A percentile compares a stretch with the other conserved stretches of the same genome.
Conservation (phyloP, 352 stramenopile species). For the Peronospora belbahrii region DNA sequence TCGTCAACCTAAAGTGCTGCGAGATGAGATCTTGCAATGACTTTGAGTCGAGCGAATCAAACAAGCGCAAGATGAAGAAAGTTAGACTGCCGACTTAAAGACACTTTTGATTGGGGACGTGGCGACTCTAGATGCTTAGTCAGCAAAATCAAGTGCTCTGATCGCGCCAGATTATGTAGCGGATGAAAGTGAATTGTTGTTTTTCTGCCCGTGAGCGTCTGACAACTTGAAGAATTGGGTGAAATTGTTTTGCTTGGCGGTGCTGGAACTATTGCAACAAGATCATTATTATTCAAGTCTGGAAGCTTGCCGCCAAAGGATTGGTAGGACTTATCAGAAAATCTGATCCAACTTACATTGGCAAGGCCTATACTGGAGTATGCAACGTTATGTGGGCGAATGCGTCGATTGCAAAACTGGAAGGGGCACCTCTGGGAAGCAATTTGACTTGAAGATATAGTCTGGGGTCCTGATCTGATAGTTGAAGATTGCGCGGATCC, state of each 20-base stretch:
- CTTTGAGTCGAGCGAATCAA: not conserved
- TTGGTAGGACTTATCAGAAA: slow-evolving; percentile 1
- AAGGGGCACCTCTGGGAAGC: too few relatives aligned
- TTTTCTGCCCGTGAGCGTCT: not conserved
- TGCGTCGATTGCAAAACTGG: slow-evolving; percentile 5
- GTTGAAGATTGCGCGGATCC: too few relatives aligned
- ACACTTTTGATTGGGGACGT: not conserved
- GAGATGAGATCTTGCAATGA: slow-evolving; percentile 1
- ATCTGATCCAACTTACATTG: slow-evolving; percentile 1
- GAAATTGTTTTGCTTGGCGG: not conserved
- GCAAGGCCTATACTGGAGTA: not conserved
- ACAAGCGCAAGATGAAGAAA: not conserved
- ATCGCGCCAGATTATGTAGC: slow-evolving; percentile 3
- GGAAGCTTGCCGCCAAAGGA: too few relatives aligned
- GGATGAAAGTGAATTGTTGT: not conserved
- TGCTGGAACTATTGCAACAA: too few relatives aligned
- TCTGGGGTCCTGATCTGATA: too few relatives aligned
- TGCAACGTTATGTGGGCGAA: not conserved
- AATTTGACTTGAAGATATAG: too few relatives aligned
- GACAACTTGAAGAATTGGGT: not conserved
- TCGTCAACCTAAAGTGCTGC: not conserved
- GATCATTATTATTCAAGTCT: too few relatives aligned
- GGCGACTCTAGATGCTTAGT: not conserved
- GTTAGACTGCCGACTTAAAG: slow-evolving; percentile 2
- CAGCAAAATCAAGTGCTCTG: slow-evolving; percentile 1